Base-by-base conservation (phyloP, 768 basidiomycete genomes). In the Suillus bovinus region DNA sequence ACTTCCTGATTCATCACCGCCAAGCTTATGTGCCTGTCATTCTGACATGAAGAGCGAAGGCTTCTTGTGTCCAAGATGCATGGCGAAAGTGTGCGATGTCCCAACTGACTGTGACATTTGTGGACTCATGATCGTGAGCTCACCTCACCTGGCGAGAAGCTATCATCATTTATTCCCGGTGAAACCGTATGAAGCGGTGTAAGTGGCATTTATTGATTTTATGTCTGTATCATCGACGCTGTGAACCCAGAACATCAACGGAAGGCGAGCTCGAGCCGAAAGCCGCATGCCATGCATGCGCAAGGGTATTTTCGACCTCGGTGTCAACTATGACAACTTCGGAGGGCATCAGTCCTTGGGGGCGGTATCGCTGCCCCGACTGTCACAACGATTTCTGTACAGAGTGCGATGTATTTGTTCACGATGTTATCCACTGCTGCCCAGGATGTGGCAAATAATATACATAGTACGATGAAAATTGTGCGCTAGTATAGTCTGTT, bases 61-160 rank as follows among this genome's bases (percentile, higher is more conserved):
- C 4, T 99, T 96, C 76, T 81, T 96, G 20, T 99, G 97, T 74
- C 97, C 97, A 4, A 84, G 97, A 39, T 99, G 97, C 71, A 82
- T 88, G 61, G 87, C 92, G 42, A 93, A 96, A 81, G 84, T 98
- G 38, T 99, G 97, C 81, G 96, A 99, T 70, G 94, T 98, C 6
- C 97, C 97, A 41, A 99, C 96, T 10, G 97, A 99, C 72, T 99
- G 97, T 72, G 91, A 96, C 74, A 89, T 99, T 36, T 99, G 97
- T 68, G 93, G 94, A 9, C 79, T 99, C 67, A 97, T 98, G 91
- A 94, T 99, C 66, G 97, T 99, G 64, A 95, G 92, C 75, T 94
- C 94, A 56, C 96, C 97, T 16, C 97, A 99, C 80, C 82, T 99
- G 60, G 97, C 97, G 39, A 81, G 97, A 68, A 98, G 96, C 70